phyloP scores from a whole-genome alignment of 345 rosid species.

The Jatropha curcas region DNA sequence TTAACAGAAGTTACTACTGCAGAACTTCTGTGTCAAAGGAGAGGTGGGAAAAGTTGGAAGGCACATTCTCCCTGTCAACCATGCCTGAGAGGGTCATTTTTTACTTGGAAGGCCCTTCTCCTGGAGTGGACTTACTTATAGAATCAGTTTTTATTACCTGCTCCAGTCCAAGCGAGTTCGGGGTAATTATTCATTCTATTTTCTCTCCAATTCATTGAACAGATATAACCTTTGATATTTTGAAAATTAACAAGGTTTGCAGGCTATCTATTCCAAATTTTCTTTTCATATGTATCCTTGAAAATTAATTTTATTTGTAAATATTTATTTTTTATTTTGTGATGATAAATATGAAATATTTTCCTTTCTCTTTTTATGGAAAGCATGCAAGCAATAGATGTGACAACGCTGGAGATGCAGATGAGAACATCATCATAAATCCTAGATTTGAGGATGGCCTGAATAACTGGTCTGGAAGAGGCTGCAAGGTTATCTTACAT shows the following conservation, averaged over 20 bases:
- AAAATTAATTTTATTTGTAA: no score
- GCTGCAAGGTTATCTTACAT: conserved; percentile 73
- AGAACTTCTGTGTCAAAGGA: conserved; percentile 66
- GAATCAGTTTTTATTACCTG: conserved; percentile 63
- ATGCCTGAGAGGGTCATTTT: conserved; percentile 65
- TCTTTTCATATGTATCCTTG: background rate
- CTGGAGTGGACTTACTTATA: conserved; percentile 76
- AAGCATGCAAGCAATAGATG: conserved; percentile 8
- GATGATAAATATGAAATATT: background rate
- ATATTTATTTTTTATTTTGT: background rate
- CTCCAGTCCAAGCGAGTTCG: conserved; percentile 36
- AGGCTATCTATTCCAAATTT: background rate
- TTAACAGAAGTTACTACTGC: conserved; percentile 23
- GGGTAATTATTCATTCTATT: conserved; percentile 42
- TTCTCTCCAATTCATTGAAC: background rate
- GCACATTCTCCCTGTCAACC: conserved; percentile 63
- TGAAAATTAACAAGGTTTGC: background rate
- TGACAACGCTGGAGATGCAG: conserved; percentile 32
- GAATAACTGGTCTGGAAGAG: conserved; percentile 91
- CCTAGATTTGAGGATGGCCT: conserved; percentile 80
- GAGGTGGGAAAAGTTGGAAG: conserved; percentile 75
- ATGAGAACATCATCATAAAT: conserved; percentile 62
- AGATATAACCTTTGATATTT: background rate
- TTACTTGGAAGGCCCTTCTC: conserved; percentile 90
- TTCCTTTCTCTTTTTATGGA: background rate